Evolutionary conservation across 2,329 filamentous ascomycete species (phyloP), one percentile per base, ranked within the genome.

Genomic region (Didymella exigua): DNA sequence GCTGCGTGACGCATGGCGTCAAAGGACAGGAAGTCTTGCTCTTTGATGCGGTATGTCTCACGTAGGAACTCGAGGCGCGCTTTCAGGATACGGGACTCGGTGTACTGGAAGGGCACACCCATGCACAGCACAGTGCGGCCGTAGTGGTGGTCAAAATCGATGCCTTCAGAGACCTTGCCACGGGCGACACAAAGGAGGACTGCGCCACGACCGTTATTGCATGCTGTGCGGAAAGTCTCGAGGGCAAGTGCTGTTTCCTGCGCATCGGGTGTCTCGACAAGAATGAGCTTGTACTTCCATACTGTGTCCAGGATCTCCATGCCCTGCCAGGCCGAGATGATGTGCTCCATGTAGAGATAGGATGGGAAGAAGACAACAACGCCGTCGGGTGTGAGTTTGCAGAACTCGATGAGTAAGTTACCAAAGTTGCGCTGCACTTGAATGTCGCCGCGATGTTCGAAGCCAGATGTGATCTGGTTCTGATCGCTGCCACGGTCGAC

Each of bases 341-440:
- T 98, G 47, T 89, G 95, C 73, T 99, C 95, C 95, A 99, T 98
- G 78, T 99, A 99, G 1, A 99, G 84, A 68, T 99, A 99, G 0
- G 92, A 96, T 0, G 95, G 96, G 74, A 99, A 99, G 81, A 99
- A 99, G 33, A 99, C 95, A n/a, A 99, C 95, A 75, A 99, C 88
- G 27, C 95, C 95, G 68, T 99, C 95, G 0, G 95, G 96, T 0
- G 95, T 99, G 61, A 98, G 88, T 74, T 93, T 96, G 49, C 92
- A 90, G 73, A 99, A 98, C 72, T 99, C 95, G 7, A 93, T 95
- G 27, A 99, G 81, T 2, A 99, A 82, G 61, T 89, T 95, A 38
- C 95, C 96, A 67, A 97, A 99, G 74, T 99, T 99, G 42, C 95
- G 87, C 24, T 99, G 92, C n/a, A 98, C 93, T 59, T 90, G 91